phyloP scores from a whole-genome alignment of 2,329 filamentous ascomycete genomes.

The Fonsecaea multimorphosa region DNA sequence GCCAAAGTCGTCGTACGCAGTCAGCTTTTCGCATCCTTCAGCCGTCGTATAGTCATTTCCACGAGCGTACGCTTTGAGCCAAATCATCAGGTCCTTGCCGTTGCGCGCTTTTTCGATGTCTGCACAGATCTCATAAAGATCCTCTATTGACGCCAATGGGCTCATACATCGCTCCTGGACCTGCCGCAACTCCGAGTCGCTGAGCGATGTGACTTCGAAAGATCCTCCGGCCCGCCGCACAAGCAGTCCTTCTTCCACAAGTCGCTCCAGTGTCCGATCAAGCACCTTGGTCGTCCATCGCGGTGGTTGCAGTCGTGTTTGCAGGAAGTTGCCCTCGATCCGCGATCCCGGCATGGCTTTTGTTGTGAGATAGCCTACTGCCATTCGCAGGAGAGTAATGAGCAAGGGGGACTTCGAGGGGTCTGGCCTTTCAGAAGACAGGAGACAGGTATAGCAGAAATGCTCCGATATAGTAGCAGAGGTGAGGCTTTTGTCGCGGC shows the following conservation, averaged over 20 bases:
- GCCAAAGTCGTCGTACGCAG: slow-evolving; percentile 16
- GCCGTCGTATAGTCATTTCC: slow-evolving; percentile 22
- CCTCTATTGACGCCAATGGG: slow-evolving; percentile 17
- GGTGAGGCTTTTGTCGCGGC: slow-evolving; percentile 5
- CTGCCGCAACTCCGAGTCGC: slow-evolving; percentile 9
- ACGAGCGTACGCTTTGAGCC: slow-evolving; percentile 18
- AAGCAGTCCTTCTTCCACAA: slow-evolving; percentile 23
- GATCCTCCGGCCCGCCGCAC: neutral
- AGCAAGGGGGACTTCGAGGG: slow-evolving; percentile 7
- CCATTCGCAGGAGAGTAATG: slow-evolving; percentile 19
- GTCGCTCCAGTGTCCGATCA: slow-evolving; percentile 1
- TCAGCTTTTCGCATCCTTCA: slow-evolving; percentile 17
- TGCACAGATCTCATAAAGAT: slow-evolving; percentile 16
- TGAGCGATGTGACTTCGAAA: slow-evolving; percentile 12
- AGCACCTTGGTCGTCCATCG: slow-evolving; percentile 17
- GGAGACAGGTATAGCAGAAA: slow-evolving; percentile 32
- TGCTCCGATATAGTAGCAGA: slow-evolving; percentile 10
- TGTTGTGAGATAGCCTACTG: slow-evolving; percentile 16
- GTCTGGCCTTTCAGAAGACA: slow-evolving; percentile 20
- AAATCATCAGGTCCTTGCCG: neutral
- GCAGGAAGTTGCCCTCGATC: slow-evolving; percentile 15
- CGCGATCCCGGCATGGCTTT: neutral
- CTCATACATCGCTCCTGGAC: slow-evolving; percentile 16
- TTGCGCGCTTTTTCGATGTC: neutral
- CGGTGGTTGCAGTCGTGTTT: slow-evolving; percentile 3